Percentiles rank a stretch among this genome's conserved stretches.
phyloP scores from a whole-genome alignment of 345 rosid genomes.

The Brassica rapa region DNA sequence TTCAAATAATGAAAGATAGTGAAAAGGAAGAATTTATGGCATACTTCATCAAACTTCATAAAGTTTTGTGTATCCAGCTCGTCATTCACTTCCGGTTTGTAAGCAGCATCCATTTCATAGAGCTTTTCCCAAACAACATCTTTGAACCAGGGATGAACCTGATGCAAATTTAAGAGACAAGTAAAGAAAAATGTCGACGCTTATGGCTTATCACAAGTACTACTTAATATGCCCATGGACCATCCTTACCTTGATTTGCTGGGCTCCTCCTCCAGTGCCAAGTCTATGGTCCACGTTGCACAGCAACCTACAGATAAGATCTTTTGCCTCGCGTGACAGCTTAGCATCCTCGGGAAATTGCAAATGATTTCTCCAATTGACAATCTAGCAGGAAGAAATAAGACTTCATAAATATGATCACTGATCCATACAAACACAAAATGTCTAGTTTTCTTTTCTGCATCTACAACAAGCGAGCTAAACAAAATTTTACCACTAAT shows the following conservation, averaged over 20 bases:
- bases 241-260: constrained; percentile 77
- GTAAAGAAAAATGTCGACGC: constrained; percentile 26
- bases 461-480: background rate
- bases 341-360: constrained; percentile 82
- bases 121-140: constrained; percentile 79
- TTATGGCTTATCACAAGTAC: constrained; percentile 14
- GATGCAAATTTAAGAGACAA: constrained; percentile 32
- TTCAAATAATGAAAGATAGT: constrained; percentile 6
- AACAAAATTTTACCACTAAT: background rate
- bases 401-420: constrained; percentile 20
- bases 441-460: constrained; percentile 1
- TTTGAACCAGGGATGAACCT: constrained; percentile 96
- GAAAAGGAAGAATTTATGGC: constrained; percentile 22
- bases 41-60: constrained; percentile 97
- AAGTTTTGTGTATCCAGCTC: constrained; percentile 95
- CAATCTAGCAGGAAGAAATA: constrained; percentile 58
- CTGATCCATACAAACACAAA: constrained; percentile 18
- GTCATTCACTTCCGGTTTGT: constrained; percentile 89
- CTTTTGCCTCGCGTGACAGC: constrained; percentile 75
- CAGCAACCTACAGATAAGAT: constrained; percentile 80
- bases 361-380: constrained; percentile 88
- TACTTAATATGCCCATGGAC: constrained; percentile 18
- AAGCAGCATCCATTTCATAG: constrained; percentile 93
- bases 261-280: constrained; percentile 83
- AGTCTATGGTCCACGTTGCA: constrained; percentile 90